These are phyloP conservation scores for Euryodendron excelsum DNA, from an alignment of 148 eudicot species.

Conservation along the genomic window DNA sequence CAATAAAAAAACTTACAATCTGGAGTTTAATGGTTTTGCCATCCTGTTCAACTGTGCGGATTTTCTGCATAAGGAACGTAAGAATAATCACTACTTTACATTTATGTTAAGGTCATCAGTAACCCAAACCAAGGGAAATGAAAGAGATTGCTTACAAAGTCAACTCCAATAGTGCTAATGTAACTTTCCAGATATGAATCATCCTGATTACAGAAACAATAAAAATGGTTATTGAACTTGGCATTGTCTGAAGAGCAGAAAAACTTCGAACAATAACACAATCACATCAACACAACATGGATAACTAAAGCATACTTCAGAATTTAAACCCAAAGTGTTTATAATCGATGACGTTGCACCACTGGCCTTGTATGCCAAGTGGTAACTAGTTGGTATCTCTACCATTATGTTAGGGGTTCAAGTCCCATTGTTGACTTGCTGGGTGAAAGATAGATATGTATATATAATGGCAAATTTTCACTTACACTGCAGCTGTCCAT, in stretches of 20 bases:
- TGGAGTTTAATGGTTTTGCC: constrained; percentile 78
- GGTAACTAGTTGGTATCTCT: too few relatives aligned
- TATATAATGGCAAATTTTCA: not conserved
- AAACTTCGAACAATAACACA: not conserved
- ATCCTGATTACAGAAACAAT: constrained; percentile 48
- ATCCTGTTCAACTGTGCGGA: constrained; percentile 77
- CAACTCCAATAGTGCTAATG: constrained; percentile 92
- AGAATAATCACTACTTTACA: not conserved
- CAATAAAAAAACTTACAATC: constrained; percentile 51
- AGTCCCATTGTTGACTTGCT: not conserved
- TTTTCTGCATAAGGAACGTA: constrained; percentile 48
- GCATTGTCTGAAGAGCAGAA: not conserved
- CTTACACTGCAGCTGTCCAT: not conserved
- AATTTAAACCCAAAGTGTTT: not conserved
- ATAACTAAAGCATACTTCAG: not conserved
- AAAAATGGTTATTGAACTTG: constrained; percentile 7
- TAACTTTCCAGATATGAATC: constrained; percentile 84
- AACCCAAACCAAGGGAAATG: not conserved
- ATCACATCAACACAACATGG: not conserved
- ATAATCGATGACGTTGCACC: not conserved
- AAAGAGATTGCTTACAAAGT: constrained; percentile 51
- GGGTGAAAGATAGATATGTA: not conserved
- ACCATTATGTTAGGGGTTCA: too few relatives aligned
- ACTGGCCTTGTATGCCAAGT: not conserved
- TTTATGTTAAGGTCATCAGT: not conserved